These are phyloP conservation scores for Anthoceros angustus DNA, from an alignment of 225 moss, liverwort and hornwort genomes.

Conservation along the genomic window DNA sequence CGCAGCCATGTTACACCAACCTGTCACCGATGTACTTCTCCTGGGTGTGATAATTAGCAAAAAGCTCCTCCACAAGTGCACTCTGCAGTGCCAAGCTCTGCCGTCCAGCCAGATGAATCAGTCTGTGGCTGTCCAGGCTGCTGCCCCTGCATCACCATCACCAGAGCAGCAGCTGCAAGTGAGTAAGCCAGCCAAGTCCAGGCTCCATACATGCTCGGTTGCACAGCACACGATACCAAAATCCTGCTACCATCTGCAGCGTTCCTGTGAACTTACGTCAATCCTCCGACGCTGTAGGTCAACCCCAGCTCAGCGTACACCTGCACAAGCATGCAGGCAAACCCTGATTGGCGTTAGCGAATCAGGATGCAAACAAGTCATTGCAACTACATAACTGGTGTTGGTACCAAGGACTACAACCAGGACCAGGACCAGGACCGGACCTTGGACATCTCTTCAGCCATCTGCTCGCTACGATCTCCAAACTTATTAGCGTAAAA, in stretches of 20 bases:
- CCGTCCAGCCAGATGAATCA: constrained; percentile 49
- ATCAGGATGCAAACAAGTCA: too few species aligned
- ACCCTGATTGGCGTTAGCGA: too few species aligned
- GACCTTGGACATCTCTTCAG: constrained; percentile 32
- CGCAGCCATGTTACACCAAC: constrained; percentile 4
- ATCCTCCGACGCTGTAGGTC: constrained; percentile 44
- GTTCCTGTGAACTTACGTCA: constrained; percentile 19
- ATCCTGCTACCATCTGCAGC: too few species aligned
- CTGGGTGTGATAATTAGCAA: constrained; percentile 52
- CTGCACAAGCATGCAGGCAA: constrained; percentile 11
- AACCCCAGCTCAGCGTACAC: constrained; percentile 44
- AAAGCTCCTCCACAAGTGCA: constrained; percentile 53
- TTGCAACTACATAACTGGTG: too few species aligned
- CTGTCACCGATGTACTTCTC: constrained; percentile 68
- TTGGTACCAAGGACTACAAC: too few species aligned
- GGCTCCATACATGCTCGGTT: background rate
- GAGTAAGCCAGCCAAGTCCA: background rate
- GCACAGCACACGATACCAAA: background rate
- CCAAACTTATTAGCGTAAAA: constrained; percentile 50
- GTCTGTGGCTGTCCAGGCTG: constrained; percentile 55
- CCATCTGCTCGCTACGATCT: constrained; percentile 29
- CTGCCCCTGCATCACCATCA: constrained; percentile 20
- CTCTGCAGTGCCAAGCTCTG: constrained; percentile 51
- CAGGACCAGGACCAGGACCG: background rate
- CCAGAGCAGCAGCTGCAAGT: background rate